Conservation (phyloP, 306 rosid genomes). For the Ormosia emarginata region DNA sequence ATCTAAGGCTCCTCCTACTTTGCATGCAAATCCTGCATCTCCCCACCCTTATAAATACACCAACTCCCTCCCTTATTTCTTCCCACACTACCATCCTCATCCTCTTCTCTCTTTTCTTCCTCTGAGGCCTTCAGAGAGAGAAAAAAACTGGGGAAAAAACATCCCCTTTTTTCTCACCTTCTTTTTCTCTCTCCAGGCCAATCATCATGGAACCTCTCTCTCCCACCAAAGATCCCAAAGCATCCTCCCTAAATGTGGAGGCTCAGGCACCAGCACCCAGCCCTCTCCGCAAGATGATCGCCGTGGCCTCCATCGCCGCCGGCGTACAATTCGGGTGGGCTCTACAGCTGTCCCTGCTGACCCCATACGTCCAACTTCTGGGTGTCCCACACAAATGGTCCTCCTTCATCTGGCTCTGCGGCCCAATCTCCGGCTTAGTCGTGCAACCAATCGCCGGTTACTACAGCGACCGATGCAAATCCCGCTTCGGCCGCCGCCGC, state of each 20-base stretch:
- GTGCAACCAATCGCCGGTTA: slow-evolving; percentile 72
- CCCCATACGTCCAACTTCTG: slow-evolving; percentile 68
- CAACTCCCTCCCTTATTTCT: not conserved
- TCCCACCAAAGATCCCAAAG: not conserved
- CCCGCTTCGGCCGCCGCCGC: slow-evolving; percentile 68
- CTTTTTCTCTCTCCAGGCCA: not conserved
- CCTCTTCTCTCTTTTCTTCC: not conserved
- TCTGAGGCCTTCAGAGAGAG: not conserved
- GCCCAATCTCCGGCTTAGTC: slow-evolving; percentile 66
- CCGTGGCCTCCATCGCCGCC: slow-evolving; percentile 63
- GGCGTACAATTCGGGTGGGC: slow-evolving; percentile 90
- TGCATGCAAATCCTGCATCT: no score
- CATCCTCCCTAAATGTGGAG: not conserved
- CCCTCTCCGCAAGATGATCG: slow-evolving; percentile 33
- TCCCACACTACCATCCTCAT: not conserved
- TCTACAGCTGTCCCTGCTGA: slow-evolving; percentile 57
- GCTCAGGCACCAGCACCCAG: not conserved
- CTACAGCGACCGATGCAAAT: slow-evolving; percentile 58
- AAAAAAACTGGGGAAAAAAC: not conserved
- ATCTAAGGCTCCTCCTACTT: no score
- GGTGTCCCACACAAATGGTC: slow-evolving; percentile 74
- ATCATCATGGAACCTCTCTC: not conserved
- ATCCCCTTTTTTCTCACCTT: not conserved
- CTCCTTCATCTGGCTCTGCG: slow-evolving; percentile 72
- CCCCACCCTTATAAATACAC: not conserved